A percentile compares a stretch with the other conserved stretches of the same genome.
phyloP scores from a whole-genome alignment of 495 filamentous ascomycete species.

The Hypoxylon lienhwacheense region DNA sequence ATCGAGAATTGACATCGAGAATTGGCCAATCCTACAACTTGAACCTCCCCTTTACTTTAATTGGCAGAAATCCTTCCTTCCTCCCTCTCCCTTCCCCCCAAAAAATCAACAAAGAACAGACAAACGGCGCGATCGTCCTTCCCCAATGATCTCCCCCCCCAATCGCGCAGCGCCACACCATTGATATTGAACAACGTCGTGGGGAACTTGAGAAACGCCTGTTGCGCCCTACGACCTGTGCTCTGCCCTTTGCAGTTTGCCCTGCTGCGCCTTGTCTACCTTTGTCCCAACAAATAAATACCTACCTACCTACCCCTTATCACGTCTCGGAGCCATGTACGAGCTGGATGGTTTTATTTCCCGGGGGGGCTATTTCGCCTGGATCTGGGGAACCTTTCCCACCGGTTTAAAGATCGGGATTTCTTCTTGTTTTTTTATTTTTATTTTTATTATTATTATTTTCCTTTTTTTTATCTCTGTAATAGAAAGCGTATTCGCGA shows the following conservation, averaged over 20 bases:
- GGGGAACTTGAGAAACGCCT: neutral
- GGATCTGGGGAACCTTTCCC: neutral
- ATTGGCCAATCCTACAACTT: too few relatives aligned
- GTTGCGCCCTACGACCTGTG: too few relatives aligned
- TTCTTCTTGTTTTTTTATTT: neutral
- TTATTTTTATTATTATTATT: neutral
- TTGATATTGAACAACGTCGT: conserved; percentile 3
- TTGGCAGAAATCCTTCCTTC: conserved; percentile 15
- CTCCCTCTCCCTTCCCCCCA: too few relatives aligned
- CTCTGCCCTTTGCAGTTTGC: too few relatives aligned
- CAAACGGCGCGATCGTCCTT: conserved; percentile 21
- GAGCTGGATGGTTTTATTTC: neutral
- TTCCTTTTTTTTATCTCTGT: too few relatives aligned
- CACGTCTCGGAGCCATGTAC: neutral
- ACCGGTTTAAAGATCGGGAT: conserved; percentile 2
- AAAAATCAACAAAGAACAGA: neutral
- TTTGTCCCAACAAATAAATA: too few relatives aligned
- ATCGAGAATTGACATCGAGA: too few relatives aligned
- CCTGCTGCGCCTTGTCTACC: too few relatives aligned
- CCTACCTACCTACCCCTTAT: too few relatives aligned
- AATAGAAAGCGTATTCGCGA: conserved; percentile 6
- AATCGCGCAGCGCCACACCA: conserved; percentile 24
- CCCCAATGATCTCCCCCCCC: conserved; percentile 9
- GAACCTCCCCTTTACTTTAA: conserved; percentile 8
- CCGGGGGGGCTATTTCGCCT: neutral